Evolutionary conservation across 805 yeast species (phyloP), one percentile per base, ranked within the genome.

Genomic region (Candida maltosa): DNA sequence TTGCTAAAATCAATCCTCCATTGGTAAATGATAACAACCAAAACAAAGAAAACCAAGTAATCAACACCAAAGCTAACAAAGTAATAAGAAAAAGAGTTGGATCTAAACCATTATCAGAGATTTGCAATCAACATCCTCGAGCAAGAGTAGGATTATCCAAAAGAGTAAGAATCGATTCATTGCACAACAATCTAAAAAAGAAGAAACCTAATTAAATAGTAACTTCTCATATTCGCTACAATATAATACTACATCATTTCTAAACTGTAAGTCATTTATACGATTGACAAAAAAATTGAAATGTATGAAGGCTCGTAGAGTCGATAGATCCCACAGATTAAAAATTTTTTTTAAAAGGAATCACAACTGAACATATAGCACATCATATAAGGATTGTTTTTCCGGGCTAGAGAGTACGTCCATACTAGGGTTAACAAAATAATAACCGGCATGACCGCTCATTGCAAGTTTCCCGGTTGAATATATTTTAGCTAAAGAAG

Each of bases 361-460:
- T 35, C 45, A 31, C 37, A 42, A 46, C 51, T 38, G 49, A 46
- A 46, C 48, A 42, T n/a, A n/a, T 31, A 38, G 41, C 41, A 31
- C 25, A 32, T 42, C 42, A 44, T 32, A n/a, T n/a, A n/a, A n/a
- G n/a, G 34, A 16, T 47, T 26, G 18, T 37, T 53, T 44, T 54
- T 19, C 52, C 57, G 46, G 57, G 58, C 45, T 46, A 52, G 55
- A 52, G 58, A 47, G 58, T 48, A 52, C 51, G 51, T 36, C 47
- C 52, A 45, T 48, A 49, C 48, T 50, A 46, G 52, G 49, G 42
- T 34, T 33, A 7, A 5, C 28, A 19, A 19, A n/a, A n/a, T n/a
- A n/a, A 4, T 14, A 19, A 24, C 51, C 55, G 28, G 50, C 52
- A 48, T 44, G 50, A 36, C 40, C 54, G 48, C 42, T 46, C 54